phyloP scores from a whole-genome alignment of 2,329 filamentous ascomycete genomes.

The Lizonia empirigonia region DNA sequence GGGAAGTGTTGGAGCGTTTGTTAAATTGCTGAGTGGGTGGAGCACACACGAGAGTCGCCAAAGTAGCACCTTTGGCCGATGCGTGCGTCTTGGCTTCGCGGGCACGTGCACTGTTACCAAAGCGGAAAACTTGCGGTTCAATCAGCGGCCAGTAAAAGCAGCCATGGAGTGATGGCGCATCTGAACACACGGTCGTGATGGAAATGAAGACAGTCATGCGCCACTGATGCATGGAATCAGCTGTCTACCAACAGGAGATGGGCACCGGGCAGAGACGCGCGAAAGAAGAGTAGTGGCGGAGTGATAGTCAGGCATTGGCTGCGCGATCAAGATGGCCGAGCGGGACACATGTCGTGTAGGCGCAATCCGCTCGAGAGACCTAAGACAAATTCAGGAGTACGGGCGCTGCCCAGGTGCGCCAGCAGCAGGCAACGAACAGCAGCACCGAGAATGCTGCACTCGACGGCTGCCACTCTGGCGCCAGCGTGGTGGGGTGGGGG shows the following conservation, averaged over 20 bases:
- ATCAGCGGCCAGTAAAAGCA: conserved; percentile 11
- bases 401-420: conserved; percentile 11
- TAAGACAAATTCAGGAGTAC: conserved; percentile 20
- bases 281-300: conserved; percentile 10
- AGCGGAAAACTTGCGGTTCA: conserved; percentile 16
- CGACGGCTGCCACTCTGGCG: conserved; percentile 3
- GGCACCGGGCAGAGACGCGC: conserved; percentile 1
- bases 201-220: conserved; percentile 12
- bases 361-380: conserved; percentile 16
- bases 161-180: conserved; percentile 8
- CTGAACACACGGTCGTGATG: conserved; percentile 5
- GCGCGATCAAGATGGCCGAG: conserved; percentile 19
- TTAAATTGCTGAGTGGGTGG: conserved; percentile 38
- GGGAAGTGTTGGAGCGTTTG: conserved; percentile 26
- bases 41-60: conserved; percentile 27
- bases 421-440: conserved; percentile 1
- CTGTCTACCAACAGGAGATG: conserved; percentile 12
- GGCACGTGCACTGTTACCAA: conserved; percentile 30
- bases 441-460: not conserved
- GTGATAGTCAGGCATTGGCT: conserved; percentile 26
- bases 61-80: conserved; percentile 40
- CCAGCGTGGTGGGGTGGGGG: conserved; percentile 25
- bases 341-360: conserved; percentile 12
- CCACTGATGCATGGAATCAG: conserved; percentile 16
- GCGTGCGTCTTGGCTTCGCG: conserved; percentile 36